A percentile compares a stretch with the other conserved stretches of the same genome.
These are phyloP conservation scores for Dimocarpus longan DNA, from an alignment of 345 rosid species.

Conservation along the genomic window DNA sequence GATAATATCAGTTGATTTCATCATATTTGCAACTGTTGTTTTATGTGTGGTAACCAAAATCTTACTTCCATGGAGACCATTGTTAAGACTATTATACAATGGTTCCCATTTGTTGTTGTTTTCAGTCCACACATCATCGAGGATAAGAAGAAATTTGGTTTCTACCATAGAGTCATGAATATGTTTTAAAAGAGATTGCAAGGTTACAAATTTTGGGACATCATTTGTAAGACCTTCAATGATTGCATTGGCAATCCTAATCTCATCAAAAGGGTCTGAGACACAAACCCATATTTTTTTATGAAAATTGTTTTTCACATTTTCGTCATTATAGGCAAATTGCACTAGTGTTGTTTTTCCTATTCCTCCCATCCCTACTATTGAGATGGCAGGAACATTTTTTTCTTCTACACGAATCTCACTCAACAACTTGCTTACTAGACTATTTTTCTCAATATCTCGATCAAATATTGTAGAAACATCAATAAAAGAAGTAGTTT, in stretches of 20 bases:
- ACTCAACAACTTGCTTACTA: neutral
- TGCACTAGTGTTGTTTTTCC: conserved; percentile 1
- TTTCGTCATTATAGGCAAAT: neutral
- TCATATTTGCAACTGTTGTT: neutral
- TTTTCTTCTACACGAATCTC: neutral
- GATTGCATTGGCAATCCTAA: conserved; percentile 17
- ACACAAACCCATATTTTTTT: conserved; percentile 15
- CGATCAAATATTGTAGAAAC: neutral
- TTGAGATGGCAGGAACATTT: neutral
- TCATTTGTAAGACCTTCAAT: conserved; percentile 7
- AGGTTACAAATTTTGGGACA: neutral
- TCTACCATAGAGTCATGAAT: neutral
- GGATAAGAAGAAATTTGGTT: conserved; percentile 19
- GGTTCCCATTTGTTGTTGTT: conserved; percentile 4
- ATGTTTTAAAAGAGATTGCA: neutral
- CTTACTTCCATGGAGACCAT: conserved; percentile 7
- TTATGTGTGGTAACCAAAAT: conserved; percentile 23
- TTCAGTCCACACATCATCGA: conserved; percentile 32
- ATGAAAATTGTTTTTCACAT: neutral
- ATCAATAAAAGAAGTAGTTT: neutral
- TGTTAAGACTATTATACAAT: neutral
- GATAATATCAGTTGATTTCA: neutral
- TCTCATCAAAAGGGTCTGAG: neutral
- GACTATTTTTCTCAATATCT: neutral
- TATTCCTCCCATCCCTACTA: neutral